Evolutionary conservation across 2,329 filamentous ascomycete genomes (phyloP), one percentile per base, ranked within the genome.

Genomic region (Albophoma yamanashiensis): DNA sequence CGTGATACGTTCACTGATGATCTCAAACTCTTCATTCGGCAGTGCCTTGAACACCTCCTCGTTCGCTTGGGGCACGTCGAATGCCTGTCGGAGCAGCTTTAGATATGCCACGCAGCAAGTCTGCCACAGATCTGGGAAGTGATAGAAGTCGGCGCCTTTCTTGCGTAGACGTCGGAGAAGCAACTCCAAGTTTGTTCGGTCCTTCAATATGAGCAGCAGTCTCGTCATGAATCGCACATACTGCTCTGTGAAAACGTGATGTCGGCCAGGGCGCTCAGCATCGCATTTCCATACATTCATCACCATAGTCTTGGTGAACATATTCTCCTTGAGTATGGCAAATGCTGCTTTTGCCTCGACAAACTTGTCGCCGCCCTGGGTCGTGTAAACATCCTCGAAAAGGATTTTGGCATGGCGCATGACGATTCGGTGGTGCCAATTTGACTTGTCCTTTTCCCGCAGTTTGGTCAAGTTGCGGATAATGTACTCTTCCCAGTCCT

Each of bases 211-310:
- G 50, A 88, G 83, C 8, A 96, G 78, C 9, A 96, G 78, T 59
- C 83, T 80, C 15, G 91, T 85, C 73, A 95, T 91, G 69, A 94
- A 94, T 22, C 86, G 85, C 1, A 91, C 88, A 68, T 97, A 97
- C 63, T 89, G 87, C 56, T 90, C 86, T 0, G 91, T 96, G 71
- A 94, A 97, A 43, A 96, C 91, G 68, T 96, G 94, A 71, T 97
- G 92, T 22, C 92, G 84, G 0, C 92, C 92, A 0, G 91, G 81
- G 2, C 83, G 79, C 67, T 97, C 92, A 55, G 89, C 86, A 65
- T 96, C 92, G 43, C 92, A 94, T 66, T 92, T 93, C 92, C 92
- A 97, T 4, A 97, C 91, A 69, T 95, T 93, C 72, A 96, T 87
- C 1, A 89, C 88, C 88, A 96, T 96, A 0, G 91, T 96, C 75